phyloP scores from a whole-genome alignment of 2,329 filamentous ascomycete species.

The Colletotrichum graminicola region DNA sequence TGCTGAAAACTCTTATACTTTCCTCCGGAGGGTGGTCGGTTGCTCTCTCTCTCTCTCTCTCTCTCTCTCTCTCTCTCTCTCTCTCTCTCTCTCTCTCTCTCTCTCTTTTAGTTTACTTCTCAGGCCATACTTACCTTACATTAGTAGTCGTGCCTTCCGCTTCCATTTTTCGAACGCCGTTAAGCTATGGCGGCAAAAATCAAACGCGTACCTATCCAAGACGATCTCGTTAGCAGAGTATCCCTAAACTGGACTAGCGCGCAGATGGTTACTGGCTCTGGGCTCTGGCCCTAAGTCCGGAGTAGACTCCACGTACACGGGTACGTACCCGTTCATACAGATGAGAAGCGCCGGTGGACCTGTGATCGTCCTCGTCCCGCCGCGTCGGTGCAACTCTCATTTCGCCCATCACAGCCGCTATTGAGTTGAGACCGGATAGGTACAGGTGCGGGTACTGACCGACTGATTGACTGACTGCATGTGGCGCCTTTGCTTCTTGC shows the following conservation, averaged over 20 bases:
- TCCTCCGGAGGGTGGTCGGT: too few relatives aligned
- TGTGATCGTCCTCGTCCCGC: constrained; percentile 23
- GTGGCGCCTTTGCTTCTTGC: constrained; percentile 1
- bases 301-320: too few relatives aligned
- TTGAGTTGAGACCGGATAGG: background rate
- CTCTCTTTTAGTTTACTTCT: background rate
- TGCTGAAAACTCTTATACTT: background rate
- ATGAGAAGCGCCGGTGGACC: constrained; percentile 9
- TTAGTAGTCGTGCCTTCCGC: background rate
- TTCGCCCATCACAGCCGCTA: constrained; percentile 16
- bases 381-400: constrained; percentile 31
- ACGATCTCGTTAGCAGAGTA: background rate
- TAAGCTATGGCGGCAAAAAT: constrained; percentile 2
- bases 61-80: background rate
- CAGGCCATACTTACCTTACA: too few relatives aligned
- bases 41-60: too few relatives aligned
- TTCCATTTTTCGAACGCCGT: constrained; percentile 12
- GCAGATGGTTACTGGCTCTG: background rate
- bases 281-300: background rate
- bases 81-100: background rate
- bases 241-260: constrained; percentile 3
- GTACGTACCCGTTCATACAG: background rate
- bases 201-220: background rate
- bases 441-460: background rate
- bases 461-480: constrained; percentile 12